Evolutionary conservation across 192 early-diverging fungal species (phyloP).

Genomic region (Rhizoclosmatium sp.): DNA sequence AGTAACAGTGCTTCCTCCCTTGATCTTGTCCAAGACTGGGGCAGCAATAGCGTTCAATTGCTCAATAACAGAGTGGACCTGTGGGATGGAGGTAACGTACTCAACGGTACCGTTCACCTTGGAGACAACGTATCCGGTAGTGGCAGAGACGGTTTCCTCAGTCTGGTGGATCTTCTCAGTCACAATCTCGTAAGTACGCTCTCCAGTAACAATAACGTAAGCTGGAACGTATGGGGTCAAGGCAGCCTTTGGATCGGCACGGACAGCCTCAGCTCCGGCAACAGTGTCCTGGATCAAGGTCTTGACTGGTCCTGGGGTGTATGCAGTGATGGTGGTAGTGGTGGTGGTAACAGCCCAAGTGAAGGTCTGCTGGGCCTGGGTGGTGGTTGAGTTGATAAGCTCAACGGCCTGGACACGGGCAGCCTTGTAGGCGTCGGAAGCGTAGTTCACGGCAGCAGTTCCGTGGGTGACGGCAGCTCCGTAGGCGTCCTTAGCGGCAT

Average conservation of each 20-base stretch:
- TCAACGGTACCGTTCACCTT: conserved; percentile 58
- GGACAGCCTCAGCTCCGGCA: conserved; percentile 44
- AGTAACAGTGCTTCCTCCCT: conserved; percentile 11
- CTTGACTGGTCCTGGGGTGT: conserved; percentile 58
- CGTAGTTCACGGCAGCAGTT: conserved; percentile 9
- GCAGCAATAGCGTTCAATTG: conserved; percentile 50
- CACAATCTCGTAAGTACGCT: conserved; percentile 58
- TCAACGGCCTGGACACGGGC: conserved; percentile 22
- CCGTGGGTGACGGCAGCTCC: conserved; percentile 15
- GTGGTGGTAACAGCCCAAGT: conserved; percentile 52
- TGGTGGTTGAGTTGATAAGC: conserved; percentile 13
- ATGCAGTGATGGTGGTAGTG: conserved; percentile 60
- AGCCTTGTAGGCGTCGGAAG: conserved; percentile 16
- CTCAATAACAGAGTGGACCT: conserved; percentile 52
- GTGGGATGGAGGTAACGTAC: conserved; percentile 51
- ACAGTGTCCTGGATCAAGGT: conserved; percentile 47
- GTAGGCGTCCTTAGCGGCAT: conserved; percentile 25
- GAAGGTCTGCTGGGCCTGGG: conserved; percentile 39
- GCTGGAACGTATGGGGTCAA: conserved; percentile 55
- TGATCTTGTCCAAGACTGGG: conserved; percentile 47
- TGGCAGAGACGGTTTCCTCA: conserved; percentile 39
- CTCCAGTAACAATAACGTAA: conserved; percentile 56
- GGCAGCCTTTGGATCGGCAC: conserved; percentile 49
- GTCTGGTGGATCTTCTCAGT: conserved; percentile 45
- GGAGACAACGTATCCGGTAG: conserved; percentile 57